A percentile compares a stretch with the other conserved stretches of the same genome.
Conservation (phyloP, 2,329 filamentous ascomycete genomes). For the Zasmidium angulare region DNA sequence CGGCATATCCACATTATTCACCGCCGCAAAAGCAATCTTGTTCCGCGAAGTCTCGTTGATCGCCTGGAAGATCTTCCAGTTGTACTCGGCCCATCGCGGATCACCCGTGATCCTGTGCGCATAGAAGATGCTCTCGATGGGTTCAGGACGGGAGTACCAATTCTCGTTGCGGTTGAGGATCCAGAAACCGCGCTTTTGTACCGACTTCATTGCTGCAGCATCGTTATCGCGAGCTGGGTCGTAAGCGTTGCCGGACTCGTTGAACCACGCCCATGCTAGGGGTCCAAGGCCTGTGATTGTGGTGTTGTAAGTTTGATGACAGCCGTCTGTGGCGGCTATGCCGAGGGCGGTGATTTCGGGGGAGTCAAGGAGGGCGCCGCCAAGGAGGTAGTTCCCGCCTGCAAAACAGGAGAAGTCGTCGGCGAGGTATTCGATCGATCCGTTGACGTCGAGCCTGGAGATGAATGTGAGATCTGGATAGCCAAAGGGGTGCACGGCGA, state of each 20-base stretch:
- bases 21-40: slow-evolving; percentile 13
- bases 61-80: slow-evolving; percentile 47
- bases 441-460: slow-evolving; percentile 13
- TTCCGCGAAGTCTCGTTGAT: slow-evolving; percentile 42
- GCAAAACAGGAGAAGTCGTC: slow-evolving; percentile 35
- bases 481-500: slow-evolving; percentile 30
- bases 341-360: slow-evolving; percentile 31
- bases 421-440: slow-evolving; percentile 13
- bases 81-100: slow-evolving; percentile 42
- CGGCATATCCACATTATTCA: slow-evolving; percentile 19
- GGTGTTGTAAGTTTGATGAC: slow-evolving; percentile 34
- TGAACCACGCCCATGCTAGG: slow-evolving; percentile 23
- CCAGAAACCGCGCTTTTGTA: slow-evolving; percentile 18
- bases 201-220: slow-evolving; percentile 15
- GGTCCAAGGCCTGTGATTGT: slow-evolving; percentile 30
- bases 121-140: slow-evolving; percentile 59
- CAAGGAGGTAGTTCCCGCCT: slow-evolving; percentile 36
- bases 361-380: slow-evolving; percentile 23
- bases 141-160: slow-evolving; percentile 44
- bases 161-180: slow-evolving; percentile 16
- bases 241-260: slow-evolving; percentile 17
- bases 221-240: slow-evolving; percentile 18
- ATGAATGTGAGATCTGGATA: slow-evolving; percentile 31
- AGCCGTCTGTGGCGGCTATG: slow-evolving; percentile 29
- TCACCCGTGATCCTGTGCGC: slow-evolving; percentile 59